Conservation (phyloP, 495 filamentous ascomycete species). For the Neurospora sp. region DNA sequence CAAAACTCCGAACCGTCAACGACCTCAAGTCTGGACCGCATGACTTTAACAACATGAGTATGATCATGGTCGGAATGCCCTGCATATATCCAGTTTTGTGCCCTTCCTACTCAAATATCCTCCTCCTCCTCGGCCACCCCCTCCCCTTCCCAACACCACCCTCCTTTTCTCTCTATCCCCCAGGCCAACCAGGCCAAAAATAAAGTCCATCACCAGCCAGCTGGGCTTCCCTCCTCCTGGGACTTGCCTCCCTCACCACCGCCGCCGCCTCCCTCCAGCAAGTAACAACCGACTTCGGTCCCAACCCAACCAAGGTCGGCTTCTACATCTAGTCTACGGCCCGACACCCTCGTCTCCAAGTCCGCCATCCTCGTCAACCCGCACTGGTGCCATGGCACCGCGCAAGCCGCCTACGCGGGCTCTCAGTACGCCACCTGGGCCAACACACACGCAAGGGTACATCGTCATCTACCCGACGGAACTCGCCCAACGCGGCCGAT, state of each 20-base stretch:
- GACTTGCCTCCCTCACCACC: neutral
- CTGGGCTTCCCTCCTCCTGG: neutral
- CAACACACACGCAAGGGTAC: slow-evolving; percentile 37
- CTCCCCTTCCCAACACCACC: neutral
- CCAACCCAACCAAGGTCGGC: slow-evolving; percentile 40
- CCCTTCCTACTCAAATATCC: no score
- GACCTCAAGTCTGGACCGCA: neutral
- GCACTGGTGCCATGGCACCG: slow-evolving; percentile 41
- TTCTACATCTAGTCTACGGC: slow-evolving; percentile 47
- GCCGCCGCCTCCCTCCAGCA: slow-evolving; percentile 22
- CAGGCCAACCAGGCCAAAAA: neutral
- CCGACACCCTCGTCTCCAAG: slow-evolving; percentile 29
- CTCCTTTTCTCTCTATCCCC: neutral
- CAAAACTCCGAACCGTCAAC: neutral
- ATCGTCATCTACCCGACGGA: slow-evolving; percentile 43
- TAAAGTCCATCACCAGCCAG: neutral
- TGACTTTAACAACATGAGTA: neutral
- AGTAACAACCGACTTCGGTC: slow-evolving; percentile 29
- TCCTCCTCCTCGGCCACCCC: neutral
- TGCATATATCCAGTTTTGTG: no score
- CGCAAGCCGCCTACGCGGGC: slow-evolving; percentile 18
- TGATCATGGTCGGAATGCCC: neutral
- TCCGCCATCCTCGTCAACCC: slow-evolving; percentile 49
- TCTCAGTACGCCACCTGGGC: slow-evolving; percentile 35
- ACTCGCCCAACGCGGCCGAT: slow-evolving; percentile 36